phyloP scores from a whole-genome alignment of 768 basidiomycete genomes.

The Flagelloscypha sp. region DNA sequence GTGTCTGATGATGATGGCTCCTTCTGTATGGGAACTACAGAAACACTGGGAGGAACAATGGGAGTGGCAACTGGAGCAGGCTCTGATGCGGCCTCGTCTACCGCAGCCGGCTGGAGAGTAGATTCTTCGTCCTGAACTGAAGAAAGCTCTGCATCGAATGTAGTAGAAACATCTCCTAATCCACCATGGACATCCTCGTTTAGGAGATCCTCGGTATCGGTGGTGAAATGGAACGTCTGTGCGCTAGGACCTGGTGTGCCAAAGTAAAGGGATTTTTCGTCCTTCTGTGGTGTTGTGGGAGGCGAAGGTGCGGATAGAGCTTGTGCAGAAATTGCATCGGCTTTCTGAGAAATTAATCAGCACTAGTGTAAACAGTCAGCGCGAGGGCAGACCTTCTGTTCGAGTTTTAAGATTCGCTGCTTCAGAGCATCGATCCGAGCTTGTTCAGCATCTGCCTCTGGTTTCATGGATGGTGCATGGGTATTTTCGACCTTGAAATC shows the following conservation, averaged over 20 bases:
- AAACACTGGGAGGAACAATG: neutral
- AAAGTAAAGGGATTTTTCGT: neutral
- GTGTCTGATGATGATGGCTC: slow-evolving; percentile 9
- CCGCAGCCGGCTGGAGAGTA: slow-evolving; percentile 11
- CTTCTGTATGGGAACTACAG: slow-evolving; percentile 7
- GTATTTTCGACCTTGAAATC: slow-evolving; percentile 18
- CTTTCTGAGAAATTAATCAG: slow-evolving; percentile 9
- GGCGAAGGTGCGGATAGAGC: slow-evolving; percentile 3
- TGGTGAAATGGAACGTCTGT: neutral
- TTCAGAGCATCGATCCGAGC: slow-evolving; percentile 30
- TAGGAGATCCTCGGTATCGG: neutral
- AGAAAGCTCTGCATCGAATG: slow-evolving; percentile 8
- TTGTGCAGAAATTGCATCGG: slow-evolving; percentile 6
- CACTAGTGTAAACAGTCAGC: neutral
- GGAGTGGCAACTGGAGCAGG: slow-evolving; percentile 3
- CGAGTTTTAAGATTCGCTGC: slow-evolving; percentile 27
- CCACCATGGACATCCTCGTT: neutral
- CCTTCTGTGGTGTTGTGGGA: neutral
- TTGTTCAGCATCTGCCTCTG: slow-evolving; percentile 34
- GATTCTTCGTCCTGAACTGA: slow-evolving; percentile 6
- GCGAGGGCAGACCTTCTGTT: slow-evolving; percentile 26
- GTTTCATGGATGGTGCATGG: slow-evolving; percentile 27
- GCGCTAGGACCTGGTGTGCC: neutral
- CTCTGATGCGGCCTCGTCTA: neutral
- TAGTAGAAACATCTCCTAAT: neutral